Evolutionary conservation across 208 protist genomes (phyloP), one percentile per base, ranked within the genome.

Genomic region (Herpetomonas tarakana): DNA sequence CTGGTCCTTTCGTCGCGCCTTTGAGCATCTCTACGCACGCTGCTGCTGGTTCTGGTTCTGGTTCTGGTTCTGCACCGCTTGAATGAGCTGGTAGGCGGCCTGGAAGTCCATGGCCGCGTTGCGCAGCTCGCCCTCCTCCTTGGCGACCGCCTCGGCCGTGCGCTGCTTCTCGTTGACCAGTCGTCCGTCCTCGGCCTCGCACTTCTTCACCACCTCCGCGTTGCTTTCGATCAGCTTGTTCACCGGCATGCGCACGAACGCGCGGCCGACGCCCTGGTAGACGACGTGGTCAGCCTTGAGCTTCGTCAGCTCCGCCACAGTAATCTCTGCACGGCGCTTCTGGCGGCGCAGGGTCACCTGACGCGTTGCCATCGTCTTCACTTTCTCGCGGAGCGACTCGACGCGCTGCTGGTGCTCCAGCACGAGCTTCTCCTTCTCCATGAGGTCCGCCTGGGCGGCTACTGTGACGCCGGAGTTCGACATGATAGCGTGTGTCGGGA

Each of bases 381-480:
- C 70, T 3, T 80, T 93, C 46, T 77, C 71, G 24, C 77, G 72
- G 47, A 96, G 64, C 49, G 71, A 69, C 58, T 91, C 78, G 1
- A 96, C 64, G 21, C 81, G 78, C 77, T 93, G 86, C 78, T 96
- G 90, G 44, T 83, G 80, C 66, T 96, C 86, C 54, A 84, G 52
- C 24, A 92, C 71, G 9, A 78, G 58, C 72, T 93, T 93, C 75
- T 92, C 84, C 75, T 86, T 88, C 77, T 96, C 90, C 84, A 92
- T 88, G 50, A 92, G 77, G 70, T 96, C 86, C 38, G 86, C 86
- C 75, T 93, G 75, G 12, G 80, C 86, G 14, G 76, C 76, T 12
- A 81, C 79, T 0, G 81, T 73, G 22, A 76, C 68, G 31, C 74
- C 38, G 45, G 78, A 82, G 45, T 58, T 83, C 12, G 73, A 79